Evolutionary conservation across 805 yeast species (phyloP).

Genomic region (Yarrowia yakushimensis): DNA sequence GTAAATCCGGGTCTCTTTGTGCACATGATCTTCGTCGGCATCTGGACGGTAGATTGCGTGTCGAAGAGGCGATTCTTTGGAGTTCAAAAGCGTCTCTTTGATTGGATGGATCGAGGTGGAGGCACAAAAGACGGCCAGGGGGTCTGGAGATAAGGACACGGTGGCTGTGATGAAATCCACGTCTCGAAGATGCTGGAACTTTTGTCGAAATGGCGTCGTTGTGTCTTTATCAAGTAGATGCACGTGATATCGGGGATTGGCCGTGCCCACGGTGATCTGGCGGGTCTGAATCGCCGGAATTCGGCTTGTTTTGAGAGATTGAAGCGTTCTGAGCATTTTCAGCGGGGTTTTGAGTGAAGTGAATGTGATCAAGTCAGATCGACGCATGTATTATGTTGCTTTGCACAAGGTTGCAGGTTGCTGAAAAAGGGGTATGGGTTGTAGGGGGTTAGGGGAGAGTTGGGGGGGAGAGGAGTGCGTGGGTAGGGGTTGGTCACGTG

Average conservation of each 20-base stretch:
- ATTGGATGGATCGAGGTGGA: not conserved
- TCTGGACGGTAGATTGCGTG: conserved; percentile 29
- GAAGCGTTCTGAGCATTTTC: not conserved
- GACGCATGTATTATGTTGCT: not conserved
- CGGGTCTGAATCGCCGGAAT: not conserved
- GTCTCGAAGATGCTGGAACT: conserved; percentile 3
- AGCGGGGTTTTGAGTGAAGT: not conserved
- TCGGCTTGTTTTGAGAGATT: not conserved
- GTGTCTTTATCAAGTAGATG: conserved; percentile 29
- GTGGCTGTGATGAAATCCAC: conserved; percentile 15
- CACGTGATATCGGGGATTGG: conserved; percentile 23
- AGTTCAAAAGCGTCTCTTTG: not conserved
- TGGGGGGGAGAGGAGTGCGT: too few species aligned
- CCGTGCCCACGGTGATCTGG: conserved; percentile 13
- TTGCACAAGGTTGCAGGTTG: not conserved
- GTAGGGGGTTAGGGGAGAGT: not conserved
- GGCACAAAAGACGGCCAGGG: conserved; percentile 19
- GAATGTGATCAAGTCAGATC: not conserved
- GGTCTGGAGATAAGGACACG: not conserved
- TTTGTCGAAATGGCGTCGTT: conserved; percentile 26
- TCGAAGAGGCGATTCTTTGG: conserved; percentile 2
- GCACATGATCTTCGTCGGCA: conserved; percentile 25
- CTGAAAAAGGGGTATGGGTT: not conserved
- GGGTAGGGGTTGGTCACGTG: too few species aligned
- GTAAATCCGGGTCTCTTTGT: conserved; percentile 4